Base-by-base conservation (phyloP, 208 protist species). In the Borovskyia barvae region DNA sequence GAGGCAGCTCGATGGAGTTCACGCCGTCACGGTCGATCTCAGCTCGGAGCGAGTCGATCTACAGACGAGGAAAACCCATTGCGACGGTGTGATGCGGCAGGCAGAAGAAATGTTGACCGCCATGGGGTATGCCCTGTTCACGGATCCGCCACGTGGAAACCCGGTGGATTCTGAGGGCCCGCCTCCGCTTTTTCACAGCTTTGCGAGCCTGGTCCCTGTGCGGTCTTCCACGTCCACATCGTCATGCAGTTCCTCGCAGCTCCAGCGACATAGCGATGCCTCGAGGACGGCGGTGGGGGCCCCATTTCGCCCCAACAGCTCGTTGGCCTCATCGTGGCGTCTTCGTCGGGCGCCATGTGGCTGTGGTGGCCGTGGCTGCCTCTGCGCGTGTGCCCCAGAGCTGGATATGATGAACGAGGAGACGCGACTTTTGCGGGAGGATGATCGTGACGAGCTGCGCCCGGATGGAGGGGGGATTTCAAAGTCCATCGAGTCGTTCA, bases 21-120 rank as follows among this genome's bases (percentile, higher is more conserved):
- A 36, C 5, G 47, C 43, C 4, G 68, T 52, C 1, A 22, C 46
- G 9, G 82, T 93, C 2, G 72, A 81, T 66, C 74, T 89, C 22
- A 43, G 48, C 9, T 22, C 66, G 5, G 35, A 30, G 25, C 54
- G 24, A 15, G 70, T 57, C 3, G 59, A 63, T 8, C 41, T 72
- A n/a, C n/a, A n/a, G n/a, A n/a, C n/a, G n/a, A n/a, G n/a, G n/a
- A n/a, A n/a, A n/a, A n/a, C n/a, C n/a, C n/a, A n/a, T n/a, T n/a
- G n/a, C n/a, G n/a, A n/a, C n/a, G n/a, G n/a, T n/a, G n/a, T n/a
- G n/a, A n/a, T n/a, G n/a, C n/a, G n/a, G n/a, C n/a, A n/a, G n/a
- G n/a, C n/a, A n/a, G n/a, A n/a, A n/a, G n/a, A n/a, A n/a, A n/a
- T n/a, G n/a, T n/a, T n/a, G n/a, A n/a, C n/a, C n/a, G n/a, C n/a